phyloP scores from a whole-genome alignment of 2,329 filamentous ascomycete species.

The Microdochium nivale region DNA sequence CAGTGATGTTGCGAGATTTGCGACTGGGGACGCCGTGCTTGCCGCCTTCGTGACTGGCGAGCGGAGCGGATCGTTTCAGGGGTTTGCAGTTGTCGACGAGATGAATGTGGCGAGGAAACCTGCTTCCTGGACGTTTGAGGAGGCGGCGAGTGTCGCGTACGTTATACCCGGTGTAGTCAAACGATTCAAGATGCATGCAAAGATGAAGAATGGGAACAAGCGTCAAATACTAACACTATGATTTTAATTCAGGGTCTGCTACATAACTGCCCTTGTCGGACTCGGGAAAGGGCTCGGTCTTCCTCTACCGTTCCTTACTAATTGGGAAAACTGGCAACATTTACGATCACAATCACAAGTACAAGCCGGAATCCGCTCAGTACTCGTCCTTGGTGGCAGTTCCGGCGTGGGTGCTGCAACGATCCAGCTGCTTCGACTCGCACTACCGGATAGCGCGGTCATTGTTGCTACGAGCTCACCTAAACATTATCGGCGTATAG shows the following conservation, averaged over 20 bases:
- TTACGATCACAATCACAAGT: background rate
- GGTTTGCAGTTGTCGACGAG: conserved; percentile 2
- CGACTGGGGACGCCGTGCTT: conserved; percentile 3
- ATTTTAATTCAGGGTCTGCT: conserved; percentile 3
- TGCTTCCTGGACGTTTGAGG: conserved; percentile 3
- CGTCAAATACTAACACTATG: background rate
- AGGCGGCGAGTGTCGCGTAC: conserved; percentile 3
- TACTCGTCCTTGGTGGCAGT: conserved; percentile 6
- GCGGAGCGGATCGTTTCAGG: conserved; percentile 3
- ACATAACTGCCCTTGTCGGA: conserved; percentile 2
- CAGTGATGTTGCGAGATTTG: conserved; percentile 1
- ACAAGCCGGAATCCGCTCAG: conserved; percentile 1
- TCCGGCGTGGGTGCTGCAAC: conserved; percentile 5
- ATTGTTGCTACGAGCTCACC: conserved; percentile 6
- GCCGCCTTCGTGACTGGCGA: conserved; percentile 1
- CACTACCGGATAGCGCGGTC: background rate
- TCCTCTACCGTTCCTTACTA: conserved; percentile 1
- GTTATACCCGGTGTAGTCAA: too few species aligned
- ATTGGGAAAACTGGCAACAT: too few species aligned
- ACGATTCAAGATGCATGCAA: too few species aligned
- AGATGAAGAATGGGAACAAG: too few species aligned
- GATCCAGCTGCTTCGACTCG: conserved; percentile 6
- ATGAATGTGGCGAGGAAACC: conserved; percentile 4
- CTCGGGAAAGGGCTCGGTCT: conserved; percentile 3
- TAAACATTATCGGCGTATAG: conserved; percentile 3